These are phyloP conservation scores for Penicillium sp. DNA, from an alignment of 2,329 filamentous ascomycete species.

Conservation along the genomic window DNA sequence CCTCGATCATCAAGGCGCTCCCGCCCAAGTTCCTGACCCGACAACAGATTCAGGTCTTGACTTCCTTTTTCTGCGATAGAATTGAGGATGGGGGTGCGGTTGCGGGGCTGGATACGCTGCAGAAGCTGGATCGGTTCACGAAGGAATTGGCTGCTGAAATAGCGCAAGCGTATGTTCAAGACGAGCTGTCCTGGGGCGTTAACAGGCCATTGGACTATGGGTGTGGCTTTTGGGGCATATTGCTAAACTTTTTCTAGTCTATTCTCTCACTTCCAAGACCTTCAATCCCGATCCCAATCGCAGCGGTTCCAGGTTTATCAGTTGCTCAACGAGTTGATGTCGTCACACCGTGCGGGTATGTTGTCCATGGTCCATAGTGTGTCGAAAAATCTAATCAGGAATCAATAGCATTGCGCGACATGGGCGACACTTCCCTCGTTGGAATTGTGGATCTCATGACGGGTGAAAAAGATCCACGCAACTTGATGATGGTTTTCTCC, in stretches of 20 bases:
- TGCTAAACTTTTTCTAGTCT: conserved; percentile 43
- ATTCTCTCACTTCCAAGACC: conserved; percentile 58
- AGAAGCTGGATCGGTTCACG: conserved; percentile 64
- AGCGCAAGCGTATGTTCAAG: conserved; percentile 54
- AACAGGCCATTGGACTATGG: background rate
- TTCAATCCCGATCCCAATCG: conserved; percentile 65
- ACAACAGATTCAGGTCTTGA: conserved; percentile 65
- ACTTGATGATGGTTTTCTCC: conserved; percentile 72
- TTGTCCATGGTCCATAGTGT: background rate
- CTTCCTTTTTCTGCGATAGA: conserved; percentile 66
- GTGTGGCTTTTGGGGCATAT: background rate
- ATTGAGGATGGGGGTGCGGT: conserved; percentile 66
- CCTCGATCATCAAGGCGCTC: conserved; percentile 51
- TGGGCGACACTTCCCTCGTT: conserved; percentile 64
- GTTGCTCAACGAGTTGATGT: conserved; percentile 64
- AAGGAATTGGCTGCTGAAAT: conserved; percentile 58
- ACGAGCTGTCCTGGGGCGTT: background rate
- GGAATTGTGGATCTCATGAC: conserved; percentile 67
- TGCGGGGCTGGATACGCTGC: conserved; percentile 61
- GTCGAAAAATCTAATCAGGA: conserved; percentile 20
- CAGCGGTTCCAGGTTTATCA: conserved; percentile 66
- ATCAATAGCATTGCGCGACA: conserved; percentile 53
- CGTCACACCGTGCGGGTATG: conserved; percentile 61
- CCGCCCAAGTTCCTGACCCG: conserved; percentile 60
- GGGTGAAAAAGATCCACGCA: conserved; percentile 70